Evolutionary conservation across 768 basidiomycete species (phyloP), one percentile per base, ranked within the genome.

Genomic region (Psilocybe tampanensis): DNA sequence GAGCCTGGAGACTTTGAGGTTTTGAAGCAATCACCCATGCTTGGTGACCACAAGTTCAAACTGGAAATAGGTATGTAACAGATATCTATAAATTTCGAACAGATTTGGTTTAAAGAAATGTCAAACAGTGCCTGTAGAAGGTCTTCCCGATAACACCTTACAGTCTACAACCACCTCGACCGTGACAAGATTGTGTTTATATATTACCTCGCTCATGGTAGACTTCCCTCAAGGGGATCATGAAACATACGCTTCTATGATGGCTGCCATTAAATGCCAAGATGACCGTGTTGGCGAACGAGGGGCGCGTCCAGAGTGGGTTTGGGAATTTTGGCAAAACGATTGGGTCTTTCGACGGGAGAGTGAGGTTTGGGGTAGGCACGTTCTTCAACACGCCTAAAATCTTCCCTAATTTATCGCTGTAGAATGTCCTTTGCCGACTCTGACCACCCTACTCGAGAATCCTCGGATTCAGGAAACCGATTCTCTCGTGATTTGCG

Each of bases 21-120:
- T 15, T 71, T 90, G 42, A 83, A 80, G 62, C 81, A 87, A 58
- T 85, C 86, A 0, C 86, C 86, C 6, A 76, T 85, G 52, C 72
- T 90, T 6, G 88, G 86, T 39, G 88, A 89, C 55, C 83, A 83
- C 55, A 88, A 87, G 69, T 82, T 78, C 72, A 90, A 89, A 70
- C 76, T 91, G 2, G 89, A 90, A 68, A 83, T 90, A 57, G 81
- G 87, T 85, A n/a, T n/a, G n/a, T n/a, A n/a, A n/a, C n/a, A n/a
- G 54, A 18, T 79, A n/a, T 47, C 19, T 24, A 19, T n/a, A n/a
- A n/a, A n/a, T n/a, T n/a, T n/a, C n/a, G 66, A 61, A 63, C 17
- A 22, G 12, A 12, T 44, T 44, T 34, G 41, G 47, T 21, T 36
- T 9, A n/a, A 39, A 21, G 15, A 45, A n/a, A 23, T 22, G 32